Evolutionary conservation across 257 asterid genomes (phyloP).

Genomic region (Solanum megistacrolobum): DNA sequence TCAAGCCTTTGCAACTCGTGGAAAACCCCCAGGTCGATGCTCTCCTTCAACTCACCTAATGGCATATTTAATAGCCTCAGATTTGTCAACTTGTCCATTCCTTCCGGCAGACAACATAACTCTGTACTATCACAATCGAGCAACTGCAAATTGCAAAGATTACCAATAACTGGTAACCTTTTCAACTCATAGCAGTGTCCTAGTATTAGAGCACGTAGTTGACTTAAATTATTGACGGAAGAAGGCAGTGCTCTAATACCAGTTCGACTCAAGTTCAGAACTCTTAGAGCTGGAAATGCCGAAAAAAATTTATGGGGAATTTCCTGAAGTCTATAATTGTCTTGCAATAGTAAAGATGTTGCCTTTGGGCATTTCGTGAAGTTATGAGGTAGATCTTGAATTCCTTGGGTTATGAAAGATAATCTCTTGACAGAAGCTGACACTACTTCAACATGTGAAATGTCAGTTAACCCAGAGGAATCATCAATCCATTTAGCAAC

Average conservation of each 20-base stretch:
- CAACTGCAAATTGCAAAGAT: too few relatives aligned
- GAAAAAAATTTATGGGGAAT: background rate
- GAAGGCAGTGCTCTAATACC: background rate
- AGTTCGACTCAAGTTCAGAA: constrained; percentile 4
- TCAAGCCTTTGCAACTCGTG: too few relatives aligned
- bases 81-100: too few relatives aligned
- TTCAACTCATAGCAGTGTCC: accelerated
- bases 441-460: too few relatives aligned
- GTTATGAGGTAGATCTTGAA: accelerated
- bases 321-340: background rate
- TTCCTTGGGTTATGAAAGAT: too few relatives aligned
- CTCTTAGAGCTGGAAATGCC: background rate
- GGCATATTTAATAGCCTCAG: too few relatives aligned
- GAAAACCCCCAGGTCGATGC: too few relatives aligned
- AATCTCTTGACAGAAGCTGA: too few relatives aligned
- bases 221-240: background rate
- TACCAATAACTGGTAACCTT: too few relatives aligned
- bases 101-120: too few relatives aligned
- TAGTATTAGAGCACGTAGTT: constrained; percentile 13
- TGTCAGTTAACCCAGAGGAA: accelerated
- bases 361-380: background rate
- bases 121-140: too few relatives aligned
- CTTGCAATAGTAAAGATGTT: constrained; percentile 9
- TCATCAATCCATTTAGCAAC: background rate
- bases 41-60: too few relatives aligned